Conservation (phyloP, 257 asterid genomes). For the Solanum bukasovii region DNA sequence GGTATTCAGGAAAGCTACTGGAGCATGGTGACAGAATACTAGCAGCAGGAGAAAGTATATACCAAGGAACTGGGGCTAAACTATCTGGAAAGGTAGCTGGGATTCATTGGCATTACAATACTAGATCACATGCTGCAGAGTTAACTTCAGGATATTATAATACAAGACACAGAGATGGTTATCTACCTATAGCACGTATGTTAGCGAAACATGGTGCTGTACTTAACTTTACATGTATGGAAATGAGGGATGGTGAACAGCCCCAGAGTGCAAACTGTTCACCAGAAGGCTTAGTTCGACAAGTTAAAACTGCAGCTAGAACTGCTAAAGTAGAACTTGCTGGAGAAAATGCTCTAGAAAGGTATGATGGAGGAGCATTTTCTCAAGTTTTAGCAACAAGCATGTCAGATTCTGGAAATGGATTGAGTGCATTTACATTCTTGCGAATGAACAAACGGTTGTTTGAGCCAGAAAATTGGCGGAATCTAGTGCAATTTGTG, state of each 20-base stretch:
- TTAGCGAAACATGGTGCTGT: slow-evolving; percentile 53
- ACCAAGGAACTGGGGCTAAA: slow-evolving; percentile 62
- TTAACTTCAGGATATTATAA: slow-evolving; percentile 88
- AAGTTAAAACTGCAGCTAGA: slow-evolving; percentile 71
- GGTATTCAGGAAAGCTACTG: slow-evolving; percentile 69
- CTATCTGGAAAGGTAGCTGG: slow-evolving; percentile 91
- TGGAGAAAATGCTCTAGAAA: slow-evolving; percentile 91
- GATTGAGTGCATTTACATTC: slow-evolving; percentile 70
- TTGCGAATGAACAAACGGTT: slow-evolving; percentile 70
- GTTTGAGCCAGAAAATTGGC: slow-evolving; percentile 77
- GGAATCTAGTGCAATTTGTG: slow-evolving; percentile 60
- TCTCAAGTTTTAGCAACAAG: slow-evolving; percentile 65
- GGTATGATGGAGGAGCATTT: slow-evolving; percentile 66
- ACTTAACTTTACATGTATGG: slow-evolving; percentile 87
- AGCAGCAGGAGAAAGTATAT: slow-evolving; percentile 49
- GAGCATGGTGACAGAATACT: slow-evolving; percentile 80
- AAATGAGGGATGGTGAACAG: slow-evolving; percentile 82
- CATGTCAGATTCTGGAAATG: slow-evolving; percentile 55
- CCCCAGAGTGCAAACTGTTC: slow-evolving; percentile 64
- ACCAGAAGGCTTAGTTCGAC: slow-evolving; percentile 82
- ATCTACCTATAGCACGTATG: slow-evolving; percentile 79
- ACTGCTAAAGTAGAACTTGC: slow-evolving; percentile 56
- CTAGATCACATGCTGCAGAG: slow-evolving; percentile 90
- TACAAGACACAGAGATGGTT: slow-evolving; percentile 64
- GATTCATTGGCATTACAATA: slow-evolving; percentile 84